These are phyloP conservation scores for Aspergillus eucalypticola DNA, from an alignment of 2,329 filamentous ascomycete species.

Conservation along the genomic window DNA sequence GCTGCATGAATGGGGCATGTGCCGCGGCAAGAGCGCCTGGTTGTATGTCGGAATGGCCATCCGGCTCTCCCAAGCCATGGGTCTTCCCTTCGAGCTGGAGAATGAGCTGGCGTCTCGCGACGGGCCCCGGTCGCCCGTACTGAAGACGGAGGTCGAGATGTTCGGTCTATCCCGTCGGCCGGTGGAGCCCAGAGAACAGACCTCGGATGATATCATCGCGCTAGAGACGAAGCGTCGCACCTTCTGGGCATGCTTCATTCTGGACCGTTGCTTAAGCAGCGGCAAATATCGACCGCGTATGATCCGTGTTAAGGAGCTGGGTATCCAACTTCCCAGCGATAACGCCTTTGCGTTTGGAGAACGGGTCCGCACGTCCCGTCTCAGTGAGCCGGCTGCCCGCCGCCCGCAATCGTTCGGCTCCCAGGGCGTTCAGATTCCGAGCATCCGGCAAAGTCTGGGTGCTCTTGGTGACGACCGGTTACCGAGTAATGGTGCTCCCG, in stretches of 20 bases:
- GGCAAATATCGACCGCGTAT: conserved; percentile 57
- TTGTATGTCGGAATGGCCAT: conserved; percentile 50
- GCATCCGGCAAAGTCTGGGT: conserved; percentile 43
- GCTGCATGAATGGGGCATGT: conserved; percentile 60
- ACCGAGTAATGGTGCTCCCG: conserved; percentile 34
- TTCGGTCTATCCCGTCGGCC: conserved; percentile 37
- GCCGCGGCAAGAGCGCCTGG: conserved; percentile 56
- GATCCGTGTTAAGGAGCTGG: conserved; percentile 52
- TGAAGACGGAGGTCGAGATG: conserved; percentile 41
- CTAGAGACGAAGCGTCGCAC: conserved; percentile 58
- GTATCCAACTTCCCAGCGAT: conserved; percentile 58
- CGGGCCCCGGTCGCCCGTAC: conserved; percentile 41
- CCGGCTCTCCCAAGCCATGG: conserved; percentile 48
- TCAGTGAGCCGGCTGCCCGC: conserved; percentile 47
- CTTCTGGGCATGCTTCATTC: conserved; percentile 60
- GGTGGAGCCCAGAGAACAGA: conserved; percentile 38
- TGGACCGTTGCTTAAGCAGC: conserved; percentile 58
- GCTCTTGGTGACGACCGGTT: conserved; percentile 41
- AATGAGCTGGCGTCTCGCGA: conserved; percentile 51
- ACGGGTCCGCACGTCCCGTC: conserved; percentile 53
- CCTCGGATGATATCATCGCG: conserved; percentile 51
- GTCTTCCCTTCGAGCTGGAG: conserved; percentile 47
- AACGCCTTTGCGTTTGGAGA: conserved; percentile 58
- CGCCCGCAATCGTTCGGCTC: conserved; percentile 43
- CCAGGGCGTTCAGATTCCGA: conserved; percentile 45